Evolutionary conservation across 495 filamentous ascomycete species (phyloP), one percentile per base, ranked within the genome.

Genomic region (Pyrenula aspistea): DNA sequence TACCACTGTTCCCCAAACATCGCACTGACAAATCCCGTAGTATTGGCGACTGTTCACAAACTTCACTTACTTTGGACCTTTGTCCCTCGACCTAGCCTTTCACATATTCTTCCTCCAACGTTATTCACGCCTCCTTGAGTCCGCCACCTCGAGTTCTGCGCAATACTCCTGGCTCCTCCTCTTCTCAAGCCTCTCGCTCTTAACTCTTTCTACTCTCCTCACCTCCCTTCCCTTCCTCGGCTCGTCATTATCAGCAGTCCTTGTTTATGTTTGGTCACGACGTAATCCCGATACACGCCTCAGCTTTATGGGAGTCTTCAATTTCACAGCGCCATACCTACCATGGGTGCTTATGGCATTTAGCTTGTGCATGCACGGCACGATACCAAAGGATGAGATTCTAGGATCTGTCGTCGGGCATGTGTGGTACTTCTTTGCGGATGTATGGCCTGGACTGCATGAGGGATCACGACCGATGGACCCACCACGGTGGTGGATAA

Each of bases 91-190:
- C 70, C 84, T 98, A 22, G 80, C 97, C 63, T 97, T 96, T 80
- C 94, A 98, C 67, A 87, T 98, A 71, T 98, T 96, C 79, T 98
- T 98, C 77, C 83, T 97, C 50, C 90, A 95, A 65, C 89, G 93
- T 23, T 98, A 98, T 73, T 90, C 91, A 11, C 88, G 94, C 47
- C 84, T 96, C 24, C 83, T 98, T 42, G 93, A 98, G 71, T 93
- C 96, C 71, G 89, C 88, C 0, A 90, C 89, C 49, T 82, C 85
- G 48, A 94, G 89, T 10, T 84, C 91, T 1, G 93, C 94, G 1
- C 85, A 94, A 63, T 98, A 95, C 76, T 86, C 90, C 20, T 98
- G 92, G 92, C 74, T 98, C 22, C 76, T 97, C 12, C 71, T 92
- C 55, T 98, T 94, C 67, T 85, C 90, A 53, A 87, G 83, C 63